phyloP scores from a whole-genome alignment of 495 filamentous ascomycete genomes.

The Hyphodiscus hymeniophilus region DNA sequence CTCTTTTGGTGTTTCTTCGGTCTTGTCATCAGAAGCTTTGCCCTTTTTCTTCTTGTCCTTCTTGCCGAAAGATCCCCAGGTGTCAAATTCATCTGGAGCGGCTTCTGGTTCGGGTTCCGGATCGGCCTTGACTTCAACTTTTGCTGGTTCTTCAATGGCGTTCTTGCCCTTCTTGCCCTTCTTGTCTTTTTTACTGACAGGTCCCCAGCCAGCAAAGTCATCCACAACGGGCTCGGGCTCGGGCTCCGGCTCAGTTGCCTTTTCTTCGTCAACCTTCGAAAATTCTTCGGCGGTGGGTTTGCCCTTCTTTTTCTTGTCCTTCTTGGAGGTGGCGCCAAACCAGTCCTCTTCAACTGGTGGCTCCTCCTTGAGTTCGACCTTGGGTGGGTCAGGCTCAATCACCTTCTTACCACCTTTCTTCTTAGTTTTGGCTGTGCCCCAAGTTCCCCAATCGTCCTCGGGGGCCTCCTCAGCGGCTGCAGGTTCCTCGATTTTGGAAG shows the following conservation, averaged over 20 bases:
- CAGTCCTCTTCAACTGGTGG: constrained; percentile 4
- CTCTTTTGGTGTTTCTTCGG: neutral
- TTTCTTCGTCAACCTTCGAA: constrained; percentile 4
- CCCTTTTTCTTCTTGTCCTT: constrained; percentile 23
- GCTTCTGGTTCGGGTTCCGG: constrained; percentile 9
- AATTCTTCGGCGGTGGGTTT: constrained; percentile 22
- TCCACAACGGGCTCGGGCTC: constrained; percentile 13
- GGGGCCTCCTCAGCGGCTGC: constrained; percentile 10
- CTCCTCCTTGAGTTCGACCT: constrained; percentile 2
- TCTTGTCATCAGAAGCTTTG: neutral
- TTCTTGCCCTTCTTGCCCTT: constrained; percentile 32
- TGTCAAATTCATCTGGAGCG: constrained; percentile 19
- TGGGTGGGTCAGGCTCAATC: constrained; percentile 7
- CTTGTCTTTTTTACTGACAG: constrained; percentile 28
- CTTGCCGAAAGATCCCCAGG: constrained; percentile 27
- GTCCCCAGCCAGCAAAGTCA: constrained; percentile 24
- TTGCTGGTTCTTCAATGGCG: constrained; percentile 9
- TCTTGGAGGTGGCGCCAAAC: constrained; percentile 14
- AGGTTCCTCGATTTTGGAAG: constrained; percentile 3
- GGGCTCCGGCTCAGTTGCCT: constrained; percentile 4
- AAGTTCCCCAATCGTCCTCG: constrained; percentile 31
- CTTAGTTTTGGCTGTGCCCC: constrained; percentile 26
- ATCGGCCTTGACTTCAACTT: constrained; percentile 5
- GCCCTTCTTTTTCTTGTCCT: constrained; percentile 21
- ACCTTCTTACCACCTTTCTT: constrained; percentile 15